Evolutionary conservation across 2,329 filamentous ascomycete genomes (phyloP), one percentile per base, ranked within the genome.

Genomic region (Colletotrichum neosansevieriae): DNA sequence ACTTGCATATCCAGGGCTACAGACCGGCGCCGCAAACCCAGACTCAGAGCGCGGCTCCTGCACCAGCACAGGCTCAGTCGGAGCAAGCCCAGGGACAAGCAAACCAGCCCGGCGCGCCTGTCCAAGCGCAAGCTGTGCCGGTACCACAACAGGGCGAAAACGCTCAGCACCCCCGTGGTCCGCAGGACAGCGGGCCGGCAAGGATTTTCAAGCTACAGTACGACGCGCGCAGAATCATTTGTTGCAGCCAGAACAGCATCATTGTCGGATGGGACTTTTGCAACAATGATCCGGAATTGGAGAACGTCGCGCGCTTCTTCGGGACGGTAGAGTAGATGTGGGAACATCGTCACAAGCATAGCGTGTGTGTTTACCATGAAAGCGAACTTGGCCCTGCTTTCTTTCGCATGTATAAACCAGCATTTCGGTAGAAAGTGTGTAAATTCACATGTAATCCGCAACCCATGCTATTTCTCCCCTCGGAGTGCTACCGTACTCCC

Each of bases 251-350:
- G 78, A 94, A 96, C 64, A 91, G 91, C 44, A 89, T 92, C 15
- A 98, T 99, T 75, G 94, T 98, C 0, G 96, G 94, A 0, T 99
- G 96, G 96, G 96, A 99, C 79, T 99, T 98, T 84, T 96, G 94
- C 67, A 93, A 94, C 73, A 91, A 89, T 4, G 94, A 99, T 72
- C 80, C 87, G 63, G 92, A 97, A 73, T 87, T 98, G 60, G 88
- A 93, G 63, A 90, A 93, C 76, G 92, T 91, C 6, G 89, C 89
- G 71, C 86, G 88, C 40, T 97, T 97, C 76, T 97, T 97, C 77
- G 89, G 85, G 60, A 85, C 87, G 2, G 82, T 91, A 47, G 86
- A 88, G 65, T 87, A 78, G 62, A 63, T n/a, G 49, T 65, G 45
- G 38, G 47, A 53, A 17, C 34, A 47, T 15, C 42, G 34, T 68